Evolutionary conservation across 768 basidiomycete genomes (phyloP), one percentile per base, ranked within the genome.

Genomic region (Amyloporia xantha): DNA sequence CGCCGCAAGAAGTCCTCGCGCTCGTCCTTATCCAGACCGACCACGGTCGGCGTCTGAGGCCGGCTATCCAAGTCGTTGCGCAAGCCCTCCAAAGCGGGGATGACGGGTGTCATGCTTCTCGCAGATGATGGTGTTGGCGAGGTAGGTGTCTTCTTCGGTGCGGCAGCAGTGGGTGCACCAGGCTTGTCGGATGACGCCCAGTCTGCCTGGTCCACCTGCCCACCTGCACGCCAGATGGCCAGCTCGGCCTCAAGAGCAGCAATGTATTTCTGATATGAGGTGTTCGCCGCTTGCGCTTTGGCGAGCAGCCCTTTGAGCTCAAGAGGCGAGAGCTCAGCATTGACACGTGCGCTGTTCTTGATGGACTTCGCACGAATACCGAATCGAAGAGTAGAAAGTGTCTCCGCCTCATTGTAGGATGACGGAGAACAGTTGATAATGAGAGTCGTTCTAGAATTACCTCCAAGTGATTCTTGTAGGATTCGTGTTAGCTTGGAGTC

Each of bases 291-390:
- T 55, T 94, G 85, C 0, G 95, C 88, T 68, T 95, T 96, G 60
- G 83, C 81, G 53, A 99, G 75, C 28, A 96, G 74, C 10, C 81
- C 83, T 66, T 98, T 99, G 71, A 99, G 86, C 62, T 99, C 96
- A 42, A 93, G 74, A 2, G 96, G 95, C 2, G 95, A 91, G 44
- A 99, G 78, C 67, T 99, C 96, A 46, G 93, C 92, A 66, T 99
- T 99, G 71, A 99, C 91, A 40, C 96, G 88, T 52, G 96, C 96
- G 52, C 89, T 91, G 69, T 99, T 99, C 89, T 98, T 98, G 81
- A 99, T 99, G n/a, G 91, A 90, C 70, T 99, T 99, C n/a, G 96
- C 95, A 55, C 96, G 91, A 65, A 98, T 98, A 74, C 96, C 96
- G 66, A 99, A 99, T 21, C 96, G 86, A n/a, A 99, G 80, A 3